Evolutionary conservation across 1,284 basidiomycete genomes (phyloP), one percentile per base, ranked within the genome.

Genomic region (Megacollybia platyphylla): DNA sequence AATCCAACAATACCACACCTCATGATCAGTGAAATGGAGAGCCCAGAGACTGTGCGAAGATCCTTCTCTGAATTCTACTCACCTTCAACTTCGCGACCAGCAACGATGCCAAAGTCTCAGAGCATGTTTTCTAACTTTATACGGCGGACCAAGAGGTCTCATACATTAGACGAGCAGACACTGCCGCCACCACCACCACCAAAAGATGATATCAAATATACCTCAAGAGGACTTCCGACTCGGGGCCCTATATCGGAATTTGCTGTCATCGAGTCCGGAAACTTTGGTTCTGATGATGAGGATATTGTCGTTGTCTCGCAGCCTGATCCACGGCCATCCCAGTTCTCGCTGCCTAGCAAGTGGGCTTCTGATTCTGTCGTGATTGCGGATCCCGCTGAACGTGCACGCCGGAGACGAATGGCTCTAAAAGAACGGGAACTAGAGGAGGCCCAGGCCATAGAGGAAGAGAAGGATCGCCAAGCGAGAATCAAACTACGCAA

Each of bases 381-480:
- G 18, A 48, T 59, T 9, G 50, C 54, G n/a, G 63, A 71, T 49
- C 69, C 71, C 5, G 62, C 57, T 11, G 72, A 76, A 41, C 61
- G 66, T 17, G 63, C 66, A 18, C 60, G 57, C 13, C 59, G 61
- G 39, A 56, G 65, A 37, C 56, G 59, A 48, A 67, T 67, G 41
- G 51, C 57, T 27, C 62, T 68, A 43, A 55, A 54, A 29, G 63
- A 64, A 45, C 62, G 59, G 18, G 64, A 73, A 47, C 51, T 54
- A 30, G 78, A 79, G 47, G 74, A 77, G 45, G 54, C 60, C 38
- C 59, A 67, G 44, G 68, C 69, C 4, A 35, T 63, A 26, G 58
- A 54, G 43, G 71, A 73, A 49, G 79, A 83, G 49, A 65, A 57
- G 9, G 62, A 67, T 49, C 64, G 68, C 34, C 73, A 76, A 51